These are phyloP conservation scores for Fusarium solani-melongenae DNA, from an alignment of 2,329 filamentous ascomycete genomes.

Conservation along the genomic window DNA sequence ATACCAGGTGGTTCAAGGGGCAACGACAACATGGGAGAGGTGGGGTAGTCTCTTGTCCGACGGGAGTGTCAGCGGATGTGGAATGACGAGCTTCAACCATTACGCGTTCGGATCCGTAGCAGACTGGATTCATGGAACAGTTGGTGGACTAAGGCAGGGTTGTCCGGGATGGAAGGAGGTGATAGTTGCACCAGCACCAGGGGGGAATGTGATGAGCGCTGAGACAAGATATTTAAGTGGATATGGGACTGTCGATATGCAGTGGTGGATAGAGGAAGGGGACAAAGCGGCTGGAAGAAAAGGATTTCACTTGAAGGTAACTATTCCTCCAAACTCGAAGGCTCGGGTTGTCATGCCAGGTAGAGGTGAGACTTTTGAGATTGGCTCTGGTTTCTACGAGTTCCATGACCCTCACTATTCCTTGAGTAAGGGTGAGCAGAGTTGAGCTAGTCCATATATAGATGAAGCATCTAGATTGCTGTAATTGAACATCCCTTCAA, in stretches of 20 bases:
- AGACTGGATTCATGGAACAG: slow-evolving; percentile 58
- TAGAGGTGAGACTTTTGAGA: neutral
- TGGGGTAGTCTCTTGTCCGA: slow-evolving; percentile 58
- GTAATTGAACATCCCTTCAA: too few species aligned
- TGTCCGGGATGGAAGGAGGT: slow-evolving; percentile 53
- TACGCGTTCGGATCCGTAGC: slow-evolving; percentile 60
- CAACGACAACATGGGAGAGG: slow-evolving; percentile 63
- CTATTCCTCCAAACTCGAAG: neutral
- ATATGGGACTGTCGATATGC: neutral
- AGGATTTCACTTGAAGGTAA: neutral
- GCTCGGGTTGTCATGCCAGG: neutral
- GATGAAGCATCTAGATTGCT: too few species aligned
- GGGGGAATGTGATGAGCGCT: slow-evolving; percentile 20
- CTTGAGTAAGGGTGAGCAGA: neutral
- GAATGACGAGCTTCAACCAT: slow-evolving; percentile 47
- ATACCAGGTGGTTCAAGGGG: slow-evolving; percentile 58
- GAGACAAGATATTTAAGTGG: neutral
- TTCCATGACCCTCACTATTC: neutral
- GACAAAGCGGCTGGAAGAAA: neutral
- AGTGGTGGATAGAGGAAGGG: neutral
- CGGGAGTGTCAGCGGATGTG: slow-evolving; percentile 52
- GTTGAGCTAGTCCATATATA: neutral
- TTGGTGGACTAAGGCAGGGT: slow-evolving; percentile 52
- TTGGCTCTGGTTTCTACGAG: neutral
- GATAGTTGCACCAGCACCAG: slow-evolving; percentile 50